Evolutionary conservation across 2,329 filamentous ascomycete species (phyloP), one percentile per base, ranked within the genome.

Genomic region (Xenosphaeropsis pyriputrescens): DNA sequence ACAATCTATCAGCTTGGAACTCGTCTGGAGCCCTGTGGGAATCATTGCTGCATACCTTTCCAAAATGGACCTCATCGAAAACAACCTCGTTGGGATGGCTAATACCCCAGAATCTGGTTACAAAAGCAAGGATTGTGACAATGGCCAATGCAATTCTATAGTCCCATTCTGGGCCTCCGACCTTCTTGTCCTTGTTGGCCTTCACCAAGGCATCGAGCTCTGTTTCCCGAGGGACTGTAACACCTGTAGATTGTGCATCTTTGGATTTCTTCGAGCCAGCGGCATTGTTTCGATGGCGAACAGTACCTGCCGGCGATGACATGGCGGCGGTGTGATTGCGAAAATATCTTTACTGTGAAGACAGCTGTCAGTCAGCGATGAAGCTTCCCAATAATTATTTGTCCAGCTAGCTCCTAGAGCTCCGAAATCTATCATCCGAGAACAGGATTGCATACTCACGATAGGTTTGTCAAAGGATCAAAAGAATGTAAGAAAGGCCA

Each of bases 31-130:
- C 41, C 39, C 32, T 37, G 19, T 14, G 34, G 35, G 39, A 6
- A 22, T 14, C 8, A 14, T 11, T 15, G 8, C 32, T 30, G 52
- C 70, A 42, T 68, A 95, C 89, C 82, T 98, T 98, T 65, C 91
- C 91, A 60, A 98, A 98, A 64, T 98, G 91, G 41, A 98, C 91
- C 62, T 98, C 91, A 56, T 98, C 91, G 55, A 98, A 98, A 36
- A 98, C 91, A 39, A 98, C 91, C 65, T 96, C 83, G 55, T 93
- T 79, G 13, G 91, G 91, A 61, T 95, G 88, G 57, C 72, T 85
- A 57, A 98, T 95, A 45, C 86, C 88, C 75, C 83, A 96, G 68
- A 98, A 98, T 44, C 91, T 74, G 35, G 91, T 96, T 44, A 86
- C 54, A 54, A 98, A 96, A 36, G 85, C 89, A 47, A 95, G 64